Percentiles rank a stretch among this genome's conserved stretches.
Evolutionary conservation across 1,284 basidiomycete species (phyloP).

Genomic region (Fomitopsis palustris): DNA sequence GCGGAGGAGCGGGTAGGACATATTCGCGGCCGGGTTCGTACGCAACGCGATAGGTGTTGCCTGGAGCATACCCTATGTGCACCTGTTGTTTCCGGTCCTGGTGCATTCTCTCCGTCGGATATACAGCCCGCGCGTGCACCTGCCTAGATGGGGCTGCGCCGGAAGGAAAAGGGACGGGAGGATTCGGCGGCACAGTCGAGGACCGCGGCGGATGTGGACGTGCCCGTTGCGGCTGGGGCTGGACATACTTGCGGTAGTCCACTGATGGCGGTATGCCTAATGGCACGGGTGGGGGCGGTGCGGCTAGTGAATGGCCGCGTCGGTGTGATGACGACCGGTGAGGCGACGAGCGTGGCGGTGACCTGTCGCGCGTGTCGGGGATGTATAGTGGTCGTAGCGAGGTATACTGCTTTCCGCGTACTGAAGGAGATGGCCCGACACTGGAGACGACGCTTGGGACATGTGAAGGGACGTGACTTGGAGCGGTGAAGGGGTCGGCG

Average conservation of each 20-base stretch:
- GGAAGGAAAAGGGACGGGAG: background rate
- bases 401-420: background rate
- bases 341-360: conserved; percentile 9
- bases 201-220: background rate
- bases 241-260: background rate
- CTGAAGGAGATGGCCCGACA: background rate
- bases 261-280: background rate
- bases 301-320: background rate
- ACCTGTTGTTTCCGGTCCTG: background rate
- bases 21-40: conserved; percentile 21
- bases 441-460: conserved; percentile 5
- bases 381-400: conserved; percentile 6
- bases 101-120: too few species aligned
- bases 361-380: background rate
- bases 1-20: conserved; percentile 23
- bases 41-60: conserved; percentile 11
- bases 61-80: background rate
- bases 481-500: conserved; percentile 21
- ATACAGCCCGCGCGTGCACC: background rate
- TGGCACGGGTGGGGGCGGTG: conserved; percentile 1
- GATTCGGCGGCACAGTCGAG: background rate
- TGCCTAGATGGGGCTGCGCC: background rate
- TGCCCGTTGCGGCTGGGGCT: background rate
- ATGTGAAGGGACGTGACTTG: conserved; percentile 9
- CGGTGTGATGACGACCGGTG: background rate